These are phyloP conservation scores for Lecanicillium sp. DNA, from an alignment of 2,329 filamentous ascomycete species.

Conservation along the genomic window DNA sequence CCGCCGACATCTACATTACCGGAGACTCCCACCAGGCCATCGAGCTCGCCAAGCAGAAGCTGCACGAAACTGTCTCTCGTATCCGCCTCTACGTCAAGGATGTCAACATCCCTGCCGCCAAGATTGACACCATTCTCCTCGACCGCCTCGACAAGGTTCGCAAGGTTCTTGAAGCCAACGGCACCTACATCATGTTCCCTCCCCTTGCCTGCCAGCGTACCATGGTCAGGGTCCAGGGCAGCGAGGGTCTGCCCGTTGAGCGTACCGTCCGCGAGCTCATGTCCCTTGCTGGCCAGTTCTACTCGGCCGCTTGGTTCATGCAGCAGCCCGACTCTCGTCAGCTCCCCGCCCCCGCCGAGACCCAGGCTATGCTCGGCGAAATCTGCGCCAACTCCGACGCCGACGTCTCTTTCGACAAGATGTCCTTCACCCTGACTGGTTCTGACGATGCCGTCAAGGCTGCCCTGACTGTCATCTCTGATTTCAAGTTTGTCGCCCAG, in stretches of 20 bases:
- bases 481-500: conserved; percentile 81
- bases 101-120: conserved; percentile 79
- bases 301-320: conserved; percentile 94
- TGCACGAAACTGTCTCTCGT: conserved; percentile 75
- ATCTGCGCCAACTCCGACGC: conserved; percentile 96
- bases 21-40: conserved; percentile 82
- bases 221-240: conserved; percentile 83
- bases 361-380: conserved; percentile 86
- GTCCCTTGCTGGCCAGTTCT: conserved; percentile 93
- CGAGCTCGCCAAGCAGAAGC: conserved; percentile 79
- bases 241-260: conserved; percentile 89
- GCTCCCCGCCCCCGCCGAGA: conserved; percentile 61
- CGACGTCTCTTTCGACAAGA: conserved; percentile 89
- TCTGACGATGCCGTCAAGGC: conserved; percentile 95
- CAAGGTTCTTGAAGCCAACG: conserved; percentile 95
- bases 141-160: conserved; percentile 91
- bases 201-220: conserved; percentile 79
- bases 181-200: conserved; percentile 90
- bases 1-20: conserved; percentile 91
- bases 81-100: conserved; percentile 89
- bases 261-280: conserved; percentile 93
- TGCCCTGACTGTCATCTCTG: conserved; percentile 88
- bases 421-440: conserved; percentile 88
- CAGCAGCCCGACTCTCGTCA: conserved; percentile 64
- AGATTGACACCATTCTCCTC: conserved; percentile 90